A percentile compares a stretch with the other conserved stretches of the same genome.
These are phyloP conservation scores for Chlamydomonas sphaeroides DNA, from an alignment of 139 green algal genomes.

Conservation along the genomic window DNA sequence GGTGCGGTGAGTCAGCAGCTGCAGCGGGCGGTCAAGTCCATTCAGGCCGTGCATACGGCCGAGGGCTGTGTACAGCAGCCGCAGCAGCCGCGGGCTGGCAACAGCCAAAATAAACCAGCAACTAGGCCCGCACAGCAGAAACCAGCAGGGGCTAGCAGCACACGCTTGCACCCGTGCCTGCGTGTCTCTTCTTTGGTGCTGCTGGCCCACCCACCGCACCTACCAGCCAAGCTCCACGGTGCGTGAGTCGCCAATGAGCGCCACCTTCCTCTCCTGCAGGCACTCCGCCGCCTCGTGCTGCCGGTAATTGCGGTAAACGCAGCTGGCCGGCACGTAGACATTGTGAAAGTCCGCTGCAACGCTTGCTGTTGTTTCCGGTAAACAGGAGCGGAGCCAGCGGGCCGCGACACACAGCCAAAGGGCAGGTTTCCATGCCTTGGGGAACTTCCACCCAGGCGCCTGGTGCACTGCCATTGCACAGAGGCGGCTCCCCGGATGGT, in stretches of 20 bases:
- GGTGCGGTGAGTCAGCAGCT: no score
- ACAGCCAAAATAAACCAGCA: no score
- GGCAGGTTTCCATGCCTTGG: background rate
- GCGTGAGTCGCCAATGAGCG: background rate
- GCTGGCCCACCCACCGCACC: background rate
- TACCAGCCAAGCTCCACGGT: background rate
- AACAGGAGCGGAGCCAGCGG: background rate
- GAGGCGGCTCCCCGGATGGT: background rate
- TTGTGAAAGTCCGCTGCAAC: no score
- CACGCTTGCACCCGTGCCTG: background rate
- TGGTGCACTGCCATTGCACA: background rate
- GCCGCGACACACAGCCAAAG: background rate
- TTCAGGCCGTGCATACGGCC: no score
- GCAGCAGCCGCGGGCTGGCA: no score
- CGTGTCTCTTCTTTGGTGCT: background rate
- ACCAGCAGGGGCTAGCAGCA: background rate
- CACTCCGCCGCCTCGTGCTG: background rate
- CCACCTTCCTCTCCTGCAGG: background rate
- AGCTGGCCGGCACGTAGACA: no score
- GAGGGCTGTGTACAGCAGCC: no score
- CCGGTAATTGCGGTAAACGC: background rate
- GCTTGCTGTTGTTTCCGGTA: background rate
- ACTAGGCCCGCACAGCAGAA: no score
- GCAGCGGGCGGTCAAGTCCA: no score
- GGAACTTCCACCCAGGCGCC: background rate